Percentiles rank a stretch among this genome's conserved stretches.
Evolutionary conservation across 805 yeast genomes (phyloP).

Genomic region (Pichia rugopelliculosa): DNA sequence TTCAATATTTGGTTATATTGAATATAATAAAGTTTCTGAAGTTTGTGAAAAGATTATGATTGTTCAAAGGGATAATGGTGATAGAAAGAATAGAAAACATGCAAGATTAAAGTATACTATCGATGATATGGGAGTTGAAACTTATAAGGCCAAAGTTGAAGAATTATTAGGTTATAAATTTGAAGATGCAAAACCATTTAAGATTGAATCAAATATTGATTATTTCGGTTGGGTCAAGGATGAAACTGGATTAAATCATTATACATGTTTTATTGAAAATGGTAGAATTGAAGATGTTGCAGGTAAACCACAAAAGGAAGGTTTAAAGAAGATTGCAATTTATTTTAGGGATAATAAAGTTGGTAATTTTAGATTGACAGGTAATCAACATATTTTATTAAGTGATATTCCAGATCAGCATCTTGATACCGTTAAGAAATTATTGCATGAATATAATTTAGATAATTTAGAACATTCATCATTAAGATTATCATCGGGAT

Average conservation of each 20-base stretch:
- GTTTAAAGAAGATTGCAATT: conserved; percentile 72
- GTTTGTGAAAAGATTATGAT: conserved; percentile 90
- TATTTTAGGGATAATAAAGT: conserved; percentile 50
- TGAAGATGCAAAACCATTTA: conserved; percentile 60
- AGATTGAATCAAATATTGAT: conserved; percentile 82
- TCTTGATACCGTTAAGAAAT: conserved; percentile 49
- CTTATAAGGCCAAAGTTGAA: conserved; percentile 73
- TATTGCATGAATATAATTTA: conserved; percentile 67
- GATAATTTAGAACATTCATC: conserved; percentile 74
- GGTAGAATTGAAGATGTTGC: conserved; percentile 94
- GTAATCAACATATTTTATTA: conserved; percentile 86
- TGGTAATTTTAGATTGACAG: conserved; percentile 89
- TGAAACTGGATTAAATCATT: conserved; percentile 77
- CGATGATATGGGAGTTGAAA: conserved; percentile 88
- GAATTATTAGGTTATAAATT: conserved; percentile 73
- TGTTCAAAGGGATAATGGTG: conserved; percentile 92
- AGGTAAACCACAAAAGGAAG: conserved; percentile 83
- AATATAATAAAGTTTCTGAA: conserved; percentile 57
- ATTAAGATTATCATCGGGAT: conserved; percentile 82
- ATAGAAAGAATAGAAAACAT: conserved; percentile 92
- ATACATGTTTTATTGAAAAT: conserved; percentile 90
- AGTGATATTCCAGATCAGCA: conserved; percentile 67
- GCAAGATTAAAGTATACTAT: conserved; percentile 96
- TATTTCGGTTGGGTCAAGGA: conserved; percentile 92
- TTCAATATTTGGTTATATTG: conserved; percentile 71